These are phyloP conservation scores for Mycena haematopus DNA, from an alignment of 768 basidiomycete genomes.

Conservation along the genomic window DNA sequence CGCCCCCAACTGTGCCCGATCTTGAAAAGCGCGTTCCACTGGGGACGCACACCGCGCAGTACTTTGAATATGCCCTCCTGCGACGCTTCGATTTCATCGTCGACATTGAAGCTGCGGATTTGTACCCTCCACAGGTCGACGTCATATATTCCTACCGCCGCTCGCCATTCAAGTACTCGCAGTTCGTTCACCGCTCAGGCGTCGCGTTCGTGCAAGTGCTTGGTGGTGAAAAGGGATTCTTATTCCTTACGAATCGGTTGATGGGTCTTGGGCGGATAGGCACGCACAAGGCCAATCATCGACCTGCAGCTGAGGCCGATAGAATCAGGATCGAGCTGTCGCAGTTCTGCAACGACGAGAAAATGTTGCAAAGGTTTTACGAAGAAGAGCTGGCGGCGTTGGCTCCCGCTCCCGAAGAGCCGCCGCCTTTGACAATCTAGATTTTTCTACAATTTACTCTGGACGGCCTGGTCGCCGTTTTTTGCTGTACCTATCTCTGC, in stretches of 20 bases:
- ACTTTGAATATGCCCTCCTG: slow-evolving; percentile 83
- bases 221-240: slow-evolving; percentile 78
- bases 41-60: slow-evolving; percentile 67
- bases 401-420: slow-evolving; percentile 55
- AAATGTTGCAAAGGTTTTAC: slow-evolving; percentile 68
- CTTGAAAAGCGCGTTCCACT: slow-evolving; percentile 72
- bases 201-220: slow-evolving; percentile 90
- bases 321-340: slow-evolving; percentile 64
- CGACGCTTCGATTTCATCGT: slow-evolving; percentile 81
- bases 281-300: slow-evolving; percentile 57
- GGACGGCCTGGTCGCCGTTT: slow-evolving; percentile 5
- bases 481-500: slow-evolving; percentile 11
- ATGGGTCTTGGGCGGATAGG: slow-evolving; percentile 76
- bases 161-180: slow-evolving; percentile 77
- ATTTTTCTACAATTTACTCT: slow-evolving; percentile 23
- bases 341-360: slow-evolving; percentile 68
- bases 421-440: slow-evolving; percentile 57
- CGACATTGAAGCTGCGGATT: slow-evolving; percentile 77
- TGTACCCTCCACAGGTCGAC: slow-evolving; percentile 84
- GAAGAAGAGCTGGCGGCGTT: slow-evolving; percentile 68
- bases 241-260: slow-evolving; percentile 89
- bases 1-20: slow-evolving; percentile 75
- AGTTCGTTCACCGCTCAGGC: slow-evolving; percentile 91
- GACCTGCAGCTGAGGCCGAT: slow-evolving; percentile 65
- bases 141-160: slow-evolving; percentile 91